These are phyloP conservation scores for Choanephora cucurbitarum DNA, from an alignment of 371 early-diverging fungal species.

Conservation along the genomic window DNA sequence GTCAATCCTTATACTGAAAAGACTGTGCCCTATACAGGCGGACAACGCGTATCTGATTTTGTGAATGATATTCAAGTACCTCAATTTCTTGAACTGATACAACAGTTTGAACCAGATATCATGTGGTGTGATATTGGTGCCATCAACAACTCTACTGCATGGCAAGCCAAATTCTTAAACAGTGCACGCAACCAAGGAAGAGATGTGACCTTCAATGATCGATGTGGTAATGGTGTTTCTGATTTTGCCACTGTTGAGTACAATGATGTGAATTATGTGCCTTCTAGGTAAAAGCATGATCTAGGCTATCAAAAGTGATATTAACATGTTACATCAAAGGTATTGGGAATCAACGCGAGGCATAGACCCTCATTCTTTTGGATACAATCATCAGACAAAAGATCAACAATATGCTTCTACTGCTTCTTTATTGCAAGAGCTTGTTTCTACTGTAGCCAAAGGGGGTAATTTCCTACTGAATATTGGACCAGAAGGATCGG, in stretches of 20 bases:
- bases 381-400: conserved; percentile 31
- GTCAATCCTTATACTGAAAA: conserved; percentile 31
- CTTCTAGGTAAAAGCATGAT: conserved; percentile 14
- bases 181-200: conserved; percentile 11
- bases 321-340: no score
- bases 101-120: conserved; percentile 29
- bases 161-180: conserved; percentile 35
- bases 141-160: conserved; percentile 37
- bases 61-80: conserved; percentile 41
- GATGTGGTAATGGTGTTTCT: conserved; percentile 20
- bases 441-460: conserved; percentile 28
- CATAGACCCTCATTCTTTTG: conserved; percentile 28
- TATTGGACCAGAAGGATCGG: conserved; percentile 33
- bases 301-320: no score
- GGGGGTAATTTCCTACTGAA: conserved; percentile 41
- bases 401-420: conserved; percentile 28
- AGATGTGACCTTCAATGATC: conserved; percentile 25
- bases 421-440: conserved; percentile 22
- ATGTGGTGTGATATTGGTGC: conserved; percentile 48
- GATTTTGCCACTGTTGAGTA: conserved; percentile 27
- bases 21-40: conserved; percentile 23
- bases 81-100: conserved; percentile 34
- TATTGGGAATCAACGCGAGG: conserved; percentile 25
- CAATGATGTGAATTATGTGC: conserved; percentile 4
- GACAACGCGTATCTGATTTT: conserved; percentile 20